phyloP scores from a whole-genome alignment of 306 rosid species.

The Nissolia schottii region DNA sequence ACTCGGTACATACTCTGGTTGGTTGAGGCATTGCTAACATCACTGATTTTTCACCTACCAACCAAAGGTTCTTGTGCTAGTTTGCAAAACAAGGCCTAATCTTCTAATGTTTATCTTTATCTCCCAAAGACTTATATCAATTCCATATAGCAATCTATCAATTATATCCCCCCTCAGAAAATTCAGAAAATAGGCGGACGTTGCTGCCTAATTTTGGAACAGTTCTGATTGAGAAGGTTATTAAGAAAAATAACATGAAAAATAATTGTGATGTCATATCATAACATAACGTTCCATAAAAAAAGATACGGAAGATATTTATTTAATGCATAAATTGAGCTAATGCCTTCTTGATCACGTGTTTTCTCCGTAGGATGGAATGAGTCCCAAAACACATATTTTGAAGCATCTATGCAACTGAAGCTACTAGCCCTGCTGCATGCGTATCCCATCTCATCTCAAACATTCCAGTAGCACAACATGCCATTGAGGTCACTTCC shows the following conservation, averaged over 20 bases:
- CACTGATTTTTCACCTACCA: too few relatives aligned
- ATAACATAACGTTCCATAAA: background rate
- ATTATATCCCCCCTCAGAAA: too few relatives aligned
- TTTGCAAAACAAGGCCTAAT: too few relatives aligned
- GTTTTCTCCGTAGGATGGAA: conserved; percentile 49
- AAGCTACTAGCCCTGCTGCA: conserved; percentile 46
- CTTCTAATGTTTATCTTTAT: too few relatives aligned
- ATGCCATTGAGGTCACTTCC: conserved; percentile 48
- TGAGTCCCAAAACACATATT: conserved; percentile 48
- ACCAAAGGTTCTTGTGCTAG: too few relatives aligned
- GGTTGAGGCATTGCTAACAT: too few relatives aligned
- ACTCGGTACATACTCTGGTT: too few relatives aligned
- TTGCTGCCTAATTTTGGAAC: background rate
- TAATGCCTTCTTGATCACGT: conserved; percentile 22
- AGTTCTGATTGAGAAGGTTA: background rate
- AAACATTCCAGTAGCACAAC: conserved; percentile 70
- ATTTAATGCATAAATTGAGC: conserved; percentile 21
- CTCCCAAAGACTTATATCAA: too few relatives aligned
- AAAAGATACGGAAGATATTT: background rate
- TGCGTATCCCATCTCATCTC: conserved; percentile 81
- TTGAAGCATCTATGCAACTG: conserved; percentile 64
- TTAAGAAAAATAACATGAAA: background rate
- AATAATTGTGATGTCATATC: background rate
- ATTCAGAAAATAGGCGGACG: background rate
- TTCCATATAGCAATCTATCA: too few relatives aligned